These are phyloP conservation scores for Solanum neorickii DNA, from an alignment of 257 asterid genomes.

Conservation along the genomic window DNA sequence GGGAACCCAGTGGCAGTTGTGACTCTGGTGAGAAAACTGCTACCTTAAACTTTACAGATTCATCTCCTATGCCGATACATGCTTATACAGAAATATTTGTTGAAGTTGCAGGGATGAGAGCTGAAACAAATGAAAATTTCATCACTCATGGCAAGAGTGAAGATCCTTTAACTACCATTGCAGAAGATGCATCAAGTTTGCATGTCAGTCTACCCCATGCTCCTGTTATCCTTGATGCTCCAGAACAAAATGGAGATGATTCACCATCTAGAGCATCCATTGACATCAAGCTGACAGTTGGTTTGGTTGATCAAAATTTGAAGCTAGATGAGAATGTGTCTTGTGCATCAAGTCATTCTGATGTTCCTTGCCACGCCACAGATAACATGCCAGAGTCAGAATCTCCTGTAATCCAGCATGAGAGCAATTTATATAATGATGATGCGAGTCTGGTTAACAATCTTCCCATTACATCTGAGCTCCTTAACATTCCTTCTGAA, in stretches of 20 bases:
- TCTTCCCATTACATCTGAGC: conserved; percentile 1
- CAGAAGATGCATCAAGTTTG: conserved; percentile 16
- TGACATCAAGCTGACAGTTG: conserved; percentile 20
- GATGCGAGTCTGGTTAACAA: conserved; percentile 9
- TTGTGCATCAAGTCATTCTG: conserved; percentile 7
- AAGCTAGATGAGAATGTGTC: conserved; percentile 10
- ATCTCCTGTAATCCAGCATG: conserved; percentile 15
- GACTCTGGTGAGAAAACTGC: conserved; percentile 27
- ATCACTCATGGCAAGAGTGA: conserved; percentile 1
- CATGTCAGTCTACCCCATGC: conserved; percentile 10
- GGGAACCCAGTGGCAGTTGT: conserved; percentile 7
- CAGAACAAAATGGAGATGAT: conserved; percentile 20
- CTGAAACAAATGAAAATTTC: conserved; percentile 13
- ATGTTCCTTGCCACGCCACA: conserved; percentile 6
- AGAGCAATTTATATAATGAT: conserved; percentile 12
- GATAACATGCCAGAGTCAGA: conserved; percentile 10
- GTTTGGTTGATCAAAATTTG: conserved; percentile 3
- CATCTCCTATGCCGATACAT: conserved; percentile 11
- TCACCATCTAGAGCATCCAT: conserved; percentile 15
- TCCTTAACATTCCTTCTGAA: conserved; percentile 1
- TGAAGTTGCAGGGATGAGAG: conserved; percentile 9
- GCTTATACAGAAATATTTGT: conserved; percentile 19
- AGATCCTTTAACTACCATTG: neutral
- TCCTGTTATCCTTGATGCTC: conserved; percentile 16
- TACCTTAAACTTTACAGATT: conserved; percentile 18